Evolutionary conservation across 2,329 filamentous ascomycete species (phyloP).

Genomic region (Xylaria sp.): DNA sequence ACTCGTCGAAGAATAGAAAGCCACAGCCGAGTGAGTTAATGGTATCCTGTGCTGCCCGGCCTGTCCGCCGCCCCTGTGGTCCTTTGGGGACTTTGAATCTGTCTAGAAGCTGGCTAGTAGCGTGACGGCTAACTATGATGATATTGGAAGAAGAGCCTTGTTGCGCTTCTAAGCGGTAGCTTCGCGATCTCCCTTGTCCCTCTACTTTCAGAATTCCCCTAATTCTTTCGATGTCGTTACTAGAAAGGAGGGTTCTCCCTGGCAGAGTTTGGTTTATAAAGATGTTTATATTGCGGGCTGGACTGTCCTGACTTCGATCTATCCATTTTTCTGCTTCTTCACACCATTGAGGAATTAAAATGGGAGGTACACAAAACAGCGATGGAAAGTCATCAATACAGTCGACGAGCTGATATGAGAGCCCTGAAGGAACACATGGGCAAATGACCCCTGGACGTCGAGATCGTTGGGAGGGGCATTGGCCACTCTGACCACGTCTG

Average conservation of each 20-base stretch:
- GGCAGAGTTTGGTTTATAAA: neutral
- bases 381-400: neutral
- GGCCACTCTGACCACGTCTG: neutral
- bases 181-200: neutral
- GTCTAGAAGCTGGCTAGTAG: neutral
- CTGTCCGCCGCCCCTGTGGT: neutral
- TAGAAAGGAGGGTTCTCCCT: neutral
- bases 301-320: neutral
- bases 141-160: neutral
- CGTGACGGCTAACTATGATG: neutral
- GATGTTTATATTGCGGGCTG: neutral
- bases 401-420: neutral
- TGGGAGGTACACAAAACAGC: neutral
- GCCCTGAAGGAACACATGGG: neutral
- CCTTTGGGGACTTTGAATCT: neutral
- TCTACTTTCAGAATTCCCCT: neutral
- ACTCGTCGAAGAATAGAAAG: conserved; percentile 7
- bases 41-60: neutral
- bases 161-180: neutral
- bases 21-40: neutral
- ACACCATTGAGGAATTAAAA: neutral
- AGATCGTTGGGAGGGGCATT: neutral
- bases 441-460: neutral
- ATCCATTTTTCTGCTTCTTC: neutral
- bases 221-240: neutral